Evolutionary conservation across 306 rosid genomes (phyloP).

Genomic region (Sophora flavescens): DNA sequence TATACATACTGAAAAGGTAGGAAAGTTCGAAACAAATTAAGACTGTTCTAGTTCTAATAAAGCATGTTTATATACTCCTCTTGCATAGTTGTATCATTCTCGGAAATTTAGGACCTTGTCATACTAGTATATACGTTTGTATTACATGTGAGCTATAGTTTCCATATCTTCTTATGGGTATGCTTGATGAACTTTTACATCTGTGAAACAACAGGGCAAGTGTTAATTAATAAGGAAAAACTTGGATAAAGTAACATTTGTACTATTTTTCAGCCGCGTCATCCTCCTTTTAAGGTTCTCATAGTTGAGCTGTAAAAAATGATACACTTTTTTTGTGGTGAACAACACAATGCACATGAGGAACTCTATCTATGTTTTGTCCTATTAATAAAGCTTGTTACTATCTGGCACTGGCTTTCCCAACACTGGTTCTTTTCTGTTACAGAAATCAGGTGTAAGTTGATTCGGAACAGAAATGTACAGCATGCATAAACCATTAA

Average conservation of each 20-base stretch:
- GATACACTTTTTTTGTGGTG: no score
- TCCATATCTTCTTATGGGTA: background rate
- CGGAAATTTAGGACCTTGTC: slow-evolving; percentile 26
- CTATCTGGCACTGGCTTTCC: background rate
- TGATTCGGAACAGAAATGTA: slow-evolving; percentile 15
- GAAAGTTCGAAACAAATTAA: slow-evolving; percentile 14
- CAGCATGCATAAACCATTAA: background rate
- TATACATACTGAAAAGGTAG: background rate
- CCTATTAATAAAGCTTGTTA: background rate
- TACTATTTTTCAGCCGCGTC: no score
- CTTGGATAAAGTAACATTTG: no score
- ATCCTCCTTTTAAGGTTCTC: no score
- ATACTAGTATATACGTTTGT: background rate
- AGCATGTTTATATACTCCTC: slow-evolving; percentile 21
- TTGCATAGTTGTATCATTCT: background rate
- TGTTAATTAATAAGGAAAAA: background rate
- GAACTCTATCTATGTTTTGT: no score
- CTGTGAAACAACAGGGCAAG: background rate
- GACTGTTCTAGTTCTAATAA: slow-evolving; percentile 1
- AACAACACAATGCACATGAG: no score
- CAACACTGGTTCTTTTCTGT: background rate
- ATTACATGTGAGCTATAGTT: background rate
- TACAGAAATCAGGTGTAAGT: background rate
- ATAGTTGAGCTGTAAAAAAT: no score
- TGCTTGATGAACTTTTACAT: background rate